Conservation (phyloP, 768 basidiomycete genomes). For the Hemileccinum rubropunctum region DNA sequence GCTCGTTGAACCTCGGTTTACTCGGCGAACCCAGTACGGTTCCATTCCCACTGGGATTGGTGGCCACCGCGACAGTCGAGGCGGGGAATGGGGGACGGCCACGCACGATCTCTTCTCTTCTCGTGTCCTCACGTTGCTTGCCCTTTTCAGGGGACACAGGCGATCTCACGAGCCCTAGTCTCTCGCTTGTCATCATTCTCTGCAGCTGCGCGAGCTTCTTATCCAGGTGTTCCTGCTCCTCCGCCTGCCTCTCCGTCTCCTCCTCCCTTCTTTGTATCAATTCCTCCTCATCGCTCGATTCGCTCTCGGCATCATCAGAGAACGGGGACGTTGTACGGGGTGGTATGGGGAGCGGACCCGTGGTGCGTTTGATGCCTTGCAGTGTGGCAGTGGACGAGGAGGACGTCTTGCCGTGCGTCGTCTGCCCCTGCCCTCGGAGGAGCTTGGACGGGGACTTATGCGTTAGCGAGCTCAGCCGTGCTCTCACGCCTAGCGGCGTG, state of each 20-base stretch:
- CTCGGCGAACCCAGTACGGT: slow-evolving; percentile 32
- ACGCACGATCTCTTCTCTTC: slow-evolving; percentile 34
- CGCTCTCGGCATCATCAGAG: slow-evolving; percentile 49
- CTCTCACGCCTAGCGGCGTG: slow-evolving; percentile 65
- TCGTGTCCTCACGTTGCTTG: slow-evolving; percentile 27
- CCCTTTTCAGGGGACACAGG: slow-evolving; percentile 35
- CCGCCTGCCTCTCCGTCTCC: slow-evolving; percentile 62
- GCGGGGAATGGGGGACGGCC: slow-evolving; percentile 37
- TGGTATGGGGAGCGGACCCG: slow-evolving; percentile 21
- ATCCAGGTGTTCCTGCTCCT: slow-evolving; percentile 66
- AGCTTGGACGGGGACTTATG: slow-evolving; percentile 44
- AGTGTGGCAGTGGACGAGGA: slow-evolving; percentile 76
- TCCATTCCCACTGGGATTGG: slow-evolving; percentile 1
- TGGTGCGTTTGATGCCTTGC: slow-evolving; percentile 42
- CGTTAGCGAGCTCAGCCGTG: slow-evolving; percentile 67
- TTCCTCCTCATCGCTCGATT: slow-evolving; percentile 62
- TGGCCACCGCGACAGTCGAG: slow-evolving; percentile 6
- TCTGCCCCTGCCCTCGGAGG: slow-evolving; percentile 11
- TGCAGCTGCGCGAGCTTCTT: slow-evolving; percentile 68
- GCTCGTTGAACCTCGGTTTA: slow-evolving; percentile 17
- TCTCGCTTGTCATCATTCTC: slow-evolving; percentile 69
- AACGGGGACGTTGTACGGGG: slow-evolving; percentile 48
- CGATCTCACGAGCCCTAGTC: slow-evolving; percentile 61
- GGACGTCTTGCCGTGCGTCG: slow-evolving; percentile 42
- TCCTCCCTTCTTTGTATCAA: slow-evolving; percentile 56